A percentile compares a stretch with the other conserved stretches of the same genome.
These are phyloP conservation scores for Vicia villosa DNA, from an alignment of 306 rosid species.

Conservation along the genomic window DNA sequence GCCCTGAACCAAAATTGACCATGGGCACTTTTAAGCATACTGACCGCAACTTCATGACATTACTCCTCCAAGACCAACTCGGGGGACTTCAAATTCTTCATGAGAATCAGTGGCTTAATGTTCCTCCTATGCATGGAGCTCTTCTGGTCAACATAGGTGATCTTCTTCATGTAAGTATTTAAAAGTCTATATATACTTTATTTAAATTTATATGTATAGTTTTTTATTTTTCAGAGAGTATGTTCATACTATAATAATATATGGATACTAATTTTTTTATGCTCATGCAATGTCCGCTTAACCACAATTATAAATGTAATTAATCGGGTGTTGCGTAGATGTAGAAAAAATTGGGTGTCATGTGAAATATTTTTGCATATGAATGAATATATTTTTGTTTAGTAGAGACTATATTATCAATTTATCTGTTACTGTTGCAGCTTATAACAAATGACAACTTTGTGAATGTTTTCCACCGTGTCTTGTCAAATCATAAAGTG, in stretches of 20 bases:
- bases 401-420: not conserved
- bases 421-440: conserved; percentile 23
- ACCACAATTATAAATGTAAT: no score
- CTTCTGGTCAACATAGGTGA: conserved; percentile 43
- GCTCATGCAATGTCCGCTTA: no score
- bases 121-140: conserved; percentile 37
- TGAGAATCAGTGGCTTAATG: conserved; percentile 35
- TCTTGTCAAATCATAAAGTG: conserved; percentile 22
- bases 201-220: not conserved
- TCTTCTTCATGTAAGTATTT: conserved; percentile 31
- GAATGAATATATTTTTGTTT: no score
- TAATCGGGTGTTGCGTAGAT: no score
- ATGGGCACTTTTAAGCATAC: conserved; percentile 38
- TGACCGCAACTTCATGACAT: conserved; percentile 40
- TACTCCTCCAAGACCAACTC: conserved; percentile 51
- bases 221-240: no score
- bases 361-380: no score
- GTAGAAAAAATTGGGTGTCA: no score
- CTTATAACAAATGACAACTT: conserved; percentile 45
- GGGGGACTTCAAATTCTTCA: conserved; percentile 59
- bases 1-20: conserved; percentile 45
- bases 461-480: conserved; percentile 42
- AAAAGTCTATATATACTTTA: no score
- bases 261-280: not conserved
- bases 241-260: not conserved